Percentiles rank a stretch among this genome's conserved stretches.
Evolutionary conservation across 345 rosid species (phyloP).

Genomic region (Camelina neglecta): DNA sequence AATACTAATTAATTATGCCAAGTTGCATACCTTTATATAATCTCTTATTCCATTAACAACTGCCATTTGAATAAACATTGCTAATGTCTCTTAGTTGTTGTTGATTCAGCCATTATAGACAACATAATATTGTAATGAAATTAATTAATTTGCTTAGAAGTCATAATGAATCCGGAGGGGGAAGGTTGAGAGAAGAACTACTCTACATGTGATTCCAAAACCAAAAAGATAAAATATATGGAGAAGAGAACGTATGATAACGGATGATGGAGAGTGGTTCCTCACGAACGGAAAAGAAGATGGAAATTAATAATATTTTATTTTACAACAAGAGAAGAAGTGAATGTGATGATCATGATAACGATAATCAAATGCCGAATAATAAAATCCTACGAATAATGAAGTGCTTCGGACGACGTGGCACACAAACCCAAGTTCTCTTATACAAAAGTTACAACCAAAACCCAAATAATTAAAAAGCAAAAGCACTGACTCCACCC

Average conservation of each 20-base stretch:
- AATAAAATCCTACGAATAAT: background rate
- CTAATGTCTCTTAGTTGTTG: conserved; percentile 16
- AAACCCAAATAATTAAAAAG: conserved; percentile 23
- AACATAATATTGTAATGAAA: background rate
- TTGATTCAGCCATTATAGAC: background rate
- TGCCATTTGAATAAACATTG: conserved; percentile 2
- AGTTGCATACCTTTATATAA: conserved; percentile 16
- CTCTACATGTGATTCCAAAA: conserved; percentile 30
- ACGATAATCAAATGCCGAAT: conserved; percentile 27
- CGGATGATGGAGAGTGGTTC: background rate
- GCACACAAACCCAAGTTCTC: conserved; percentile 21
- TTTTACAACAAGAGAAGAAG: conserved; percentile 25
- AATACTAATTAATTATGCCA: background rate
- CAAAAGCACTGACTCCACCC: conserved; percentile 45
- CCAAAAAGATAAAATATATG: background rate
- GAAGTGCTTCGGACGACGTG: conserved; percentile 17
- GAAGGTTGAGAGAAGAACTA: conserved; percentile 1
- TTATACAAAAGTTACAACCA: background rate
- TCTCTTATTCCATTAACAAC: background rate
- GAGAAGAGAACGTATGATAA: background rate
- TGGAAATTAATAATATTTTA: background rate
- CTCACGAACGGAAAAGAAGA: background rate
- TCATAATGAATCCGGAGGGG: background rate
- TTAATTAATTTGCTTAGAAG: background rate
- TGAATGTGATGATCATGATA: conserved; percentile 27